A percentile compares a stretch with the other conserved stretches of the same genome.
phyloP scores from a whole-genome alignment of 1,284 basidiomycete species.

The Inonotus obliquus region DNA sequence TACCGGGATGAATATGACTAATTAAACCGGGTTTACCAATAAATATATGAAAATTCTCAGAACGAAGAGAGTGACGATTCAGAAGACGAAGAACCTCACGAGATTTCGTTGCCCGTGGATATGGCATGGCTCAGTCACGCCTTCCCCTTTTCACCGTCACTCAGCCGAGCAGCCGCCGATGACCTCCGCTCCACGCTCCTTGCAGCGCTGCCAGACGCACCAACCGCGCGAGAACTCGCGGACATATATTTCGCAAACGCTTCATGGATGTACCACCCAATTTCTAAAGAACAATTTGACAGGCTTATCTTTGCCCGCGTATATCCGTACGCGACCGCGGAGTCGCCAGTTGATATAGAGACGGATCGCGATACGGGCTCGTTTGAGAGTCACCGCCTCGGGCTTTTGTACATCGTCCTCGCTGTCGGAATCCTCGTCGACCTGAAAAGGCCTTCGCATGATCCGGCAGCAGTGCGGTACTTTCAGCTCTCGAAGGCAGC shows the following conservation, averaged over 20 bases:
- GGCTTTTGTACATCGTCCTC: conserved; percentile 39
- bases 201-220: conserved; percentile 40
- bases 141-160: conserved; percentile 50
- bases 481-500: conserved; percentile 59
- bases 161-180: conserved; percentile 36
- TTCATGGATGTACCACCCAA: conserved; percentile 67
- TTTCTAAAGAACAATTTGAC: conserved; percentile 51
- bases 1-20: conserved; percentile 8
- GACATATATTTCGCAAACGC: conserved; percentile 58
- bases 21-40: not conserved
- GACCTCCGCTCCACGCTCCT: conserved; percentile 41
- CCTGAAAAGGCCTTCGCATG: conserved; percentile 44
- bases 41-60: conserved; percentile 35
- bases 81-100: conserved; percentile 22
- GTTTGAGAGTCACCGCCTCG: conserved; percentile 40
- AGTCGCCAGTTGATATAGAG: conserved; percentile 18
- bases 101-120: conserved; percentile 40
- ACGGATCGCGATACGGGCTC: conserved; percentile 34
- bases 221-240: conserved; percentile 40
- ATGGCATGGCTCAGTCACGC: conserved; percentile 54
- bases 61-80: conserved; percentile 34
- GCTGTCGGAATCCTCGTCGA: conserved; percentile 46
- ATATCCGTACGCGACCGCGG: conserved; percentile 36
- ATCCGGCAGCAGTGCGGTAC: conserved; percentile 47
- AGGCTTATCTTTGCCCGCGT: conserved; percentile 46